Base-by-base conservation (phyloP, 768 basidiomycete genomes). In the Tephrocybe sp. region DNA sequence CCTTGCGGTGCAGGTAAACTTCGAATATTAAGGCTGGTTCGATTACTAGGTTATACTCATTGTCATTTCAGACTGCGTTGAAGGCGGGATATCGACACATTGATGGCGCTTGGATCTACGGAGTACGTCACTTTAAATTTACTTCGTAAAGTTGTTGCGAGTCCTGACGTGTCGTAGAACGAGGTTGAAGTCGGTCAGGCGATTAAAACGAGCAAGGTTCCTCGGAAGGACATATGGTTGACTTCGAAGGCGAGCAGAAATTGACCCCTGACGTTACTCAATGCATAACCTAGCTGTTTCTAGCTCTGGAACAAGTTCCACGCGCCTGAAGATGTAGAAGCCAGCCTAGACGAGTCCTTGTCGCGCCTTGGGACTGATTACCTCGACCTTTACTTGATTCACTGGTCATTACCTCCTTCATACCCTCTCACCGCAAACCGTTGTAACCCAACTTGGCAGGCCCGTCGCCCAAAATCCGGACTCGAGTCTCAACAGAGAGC, bases 321-420 rank as follows among this genome's bases (percentile, higher is more conserved):
- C n/a, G n/a, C n/a, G n/a, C n/a, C n/a, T n/a, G n/a, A n/a, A n/a
- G n/a, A n/a, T n/a, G n/a, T n/a, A n/a, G n/a, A n/a, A n/a, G 6
- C 27, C 11, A 29, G 27, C 27, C 27, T 91, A 8, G 83, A 89
- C 56, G 82, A 88, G 25, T 55, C 53, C 24, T 30, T 54, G 19
- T 38, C 40, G 15, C 40, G 41, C 11, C 55, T 54, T 33, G 49
- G 49, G 38, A 50, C 49, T 10, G 49, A 47, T 24, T 54, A 54
- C 22, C 34, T 93, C 43, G 89, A 92, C 63, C 64, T 92, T 41
- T 91, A 91, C 61, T 69, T 93, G 42, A 86, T 91, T 51, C 88
- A 90, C 60, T 91, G 87, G 87, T 85, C 58, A 13, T 68, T 56
- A 11, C 47, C 49, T 37, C 33, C 33, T 34, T 25, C 34, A 23